Evolutionary conservation across 352 stramenopile genomes (phyloP), one percentile per base, ranked within the genome.

Genomic region (Globisporangium cylindrosporum): DNA sequence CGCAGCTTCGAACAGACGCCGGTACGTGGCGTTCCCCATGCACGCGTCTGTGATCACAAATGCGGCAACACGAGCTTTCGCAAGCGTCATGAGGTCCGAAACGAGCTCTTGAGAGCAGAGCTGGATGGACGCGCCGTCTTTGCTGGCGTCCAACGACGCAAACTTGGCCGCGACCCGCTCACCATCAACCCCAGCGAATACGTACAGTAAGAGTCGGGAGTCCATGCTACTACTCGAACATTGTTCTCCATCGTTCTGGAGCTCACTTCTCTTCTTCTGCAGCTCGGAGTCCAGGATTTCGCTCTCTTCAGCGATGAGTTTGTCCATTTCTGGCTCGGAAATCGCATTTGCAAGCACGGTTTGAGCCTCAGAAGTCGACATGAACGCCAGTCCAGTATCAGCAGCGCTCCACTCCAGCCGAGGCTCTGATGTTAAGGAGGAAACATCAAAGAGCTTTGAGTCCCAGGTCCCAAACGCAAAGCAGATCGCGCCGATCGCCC

Each of bases 401-500:
- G 41, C 29, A 32, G 4, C 0, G 64, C 34, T 53, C 5, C 25
- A 59, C 15, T 46, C 55, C 3, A 4, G 20, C 8, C 24, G 25
- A 20, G 14, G 15, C 1, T 10, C 7, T 46, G n/a, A 7, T 25
- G 14, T 24, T 18, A 9, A 29, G 18, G 48, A 5, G 5, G 55
- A 25, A 12, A 71, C 46, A 12, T 67, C 48, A 51, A 86, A 86
- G 10, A 87, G 68, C 7, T 62, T 43, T 1, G 76, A 46, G 6
- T 78, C 70, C 79, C 81, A 89, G 51, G 67, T 62, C 36, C 72
- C 68, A 63, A 82, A 81, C 4, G 78, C 81, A 57, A 76, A 73
- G 63, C 73, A 87, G 36, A 87, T 73, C 14, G 80, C 81, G 0
- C 79, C 79, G 12, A 83, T 60, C 7, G 77, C 78, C 0, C 81